phyloP scores from a whole-genome alignment of 768 basidiomycete species.

The Lactifluus subvellereus region DNA sequence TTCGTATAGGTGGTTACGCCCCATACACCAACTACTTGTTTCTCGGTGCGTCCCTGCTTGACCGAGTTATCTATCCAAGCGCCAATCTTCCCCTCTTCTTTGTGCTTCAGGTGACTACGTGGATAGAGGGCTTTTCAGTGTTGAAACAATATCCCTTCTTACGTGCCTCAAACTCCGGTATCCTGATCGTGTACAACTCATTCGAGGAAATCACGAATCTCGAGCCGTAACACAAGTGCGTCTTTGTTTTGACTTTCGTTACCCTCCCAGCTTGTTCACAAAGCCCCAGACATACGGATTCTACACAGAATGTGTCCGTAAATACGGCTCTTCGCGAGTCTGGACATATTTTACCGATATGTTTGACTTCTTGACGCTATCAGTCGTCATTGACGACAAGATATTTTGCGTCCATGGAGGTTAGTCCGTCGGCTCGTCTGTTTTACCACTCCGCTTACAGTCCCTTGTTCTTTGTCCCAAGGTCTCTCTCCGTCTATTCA shows the following conservation, averaged over 20 bases:
- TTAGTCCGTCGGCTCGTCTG: constrained; percentile 32
- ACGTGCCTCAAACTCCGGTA: constrained; percentile 96
- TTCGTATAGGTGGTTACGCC: constrained; percentile 95
- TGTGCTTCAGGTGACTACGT: constrained; percentile 84
- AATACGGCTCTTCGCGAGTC: constrained; percentile 92
- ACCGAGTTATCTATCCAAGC: constrained; percentile 9
- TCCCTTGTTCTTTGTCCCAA: constrained; percentile 29
- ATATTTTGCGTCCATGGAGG: constrained; percentile 99
- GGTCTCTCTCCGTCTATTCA: constrained; percentile 97
- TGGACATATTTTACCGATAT: constrained; percentile 99
- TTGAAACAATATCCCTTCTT: constrained; percentile 95
- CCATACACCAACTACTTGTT: constrained; percentile 98
- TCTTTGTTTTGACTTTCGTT: constrained; percentile 25
- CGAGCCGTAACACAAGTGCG: constrained; percentile 95
- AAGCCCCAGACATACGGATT: constrained; percentile 86
- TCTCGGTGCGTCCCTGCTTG: constrained; percentile 57
- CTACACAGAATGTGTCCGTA: constrained; percentile 96
- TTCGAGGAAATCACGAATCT: constrained; percentile 96
- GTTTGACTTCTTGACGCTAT: constrained; percentile 98
- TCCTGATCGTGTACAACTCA: constrained; percentile 93
- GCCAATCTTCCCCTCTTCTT: not conserved
- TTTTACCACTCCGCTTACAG: constrained; percentile 9
- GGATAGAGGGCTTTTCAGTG: constrained; percentile 94
- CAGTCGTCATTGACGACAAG: constrained; percentile 96
- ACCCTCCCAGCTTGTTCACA: constrained; percentile 3